These are phyloP conservation scores for Cladosporium sp. DNA, from an alignment of 2,329 filamentous ascomycete species.

Conservation along the genomic window DNA sequence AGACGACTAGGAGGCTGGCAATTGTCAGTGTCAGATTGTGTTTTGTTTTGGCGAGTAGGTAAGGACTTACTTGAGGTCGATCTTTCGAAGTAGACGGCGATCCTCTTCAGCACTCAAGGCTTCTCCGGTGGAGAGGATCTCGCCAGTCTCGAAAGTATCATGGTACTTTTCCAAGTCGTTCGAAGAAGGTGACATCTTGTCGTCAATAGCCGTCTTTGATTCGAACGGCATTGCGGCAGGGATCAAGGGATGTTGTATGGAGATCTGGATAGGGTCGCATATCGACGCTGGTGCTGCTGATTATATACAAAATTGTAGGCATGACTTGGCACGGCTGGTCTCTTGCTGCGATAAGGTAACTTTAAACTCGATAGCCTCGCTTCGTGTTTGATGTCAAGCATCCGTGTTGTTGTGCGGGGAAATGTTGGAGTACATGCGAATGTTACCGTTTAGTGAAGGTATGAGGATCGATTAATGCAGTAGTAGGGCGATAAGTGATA, in stretches of 20 bases:
- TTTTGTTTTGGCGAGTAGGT: neutral
- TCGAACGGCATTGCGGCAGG: neutral
- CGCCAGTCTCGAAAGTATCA: neutral
- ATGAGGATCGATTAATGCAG: neutral
- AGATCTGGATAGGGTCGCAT: neutral
- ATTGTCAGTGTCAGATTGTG: neutral
- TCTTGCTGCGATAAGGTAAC: neutral
- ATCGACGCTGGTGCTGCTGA: too few relatives aligned
- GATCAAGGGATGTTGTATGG: neutral
- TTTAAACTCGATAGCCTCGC: neutral
- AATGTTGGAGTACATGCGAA: neutral
- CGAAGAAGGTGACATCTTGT: neutral
- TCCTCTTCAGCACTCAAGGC: neutral
- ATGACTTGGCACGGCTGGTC: neutral
- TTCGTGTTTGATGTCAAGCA: neutral
- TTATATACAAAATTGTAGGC: neutral
- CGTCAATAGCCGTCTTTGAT: neutral
- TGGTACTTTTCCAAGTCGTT: neutral
- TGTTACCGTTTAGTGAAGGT: neutral
- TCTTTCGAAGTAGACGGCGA: neutral
- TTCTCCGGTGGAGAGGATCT: neutral
- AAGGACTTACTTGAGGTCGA: neutral
- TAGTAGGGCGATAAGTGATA: neutral
- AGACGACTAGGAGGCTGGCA: neutral
- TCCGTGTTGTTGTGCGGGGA: neutral